These are phyloP conservation scores for Pelargonium nanum DNA, from an alignment of 345 rosid genomes.

Conservation along the genomic window DNA sequence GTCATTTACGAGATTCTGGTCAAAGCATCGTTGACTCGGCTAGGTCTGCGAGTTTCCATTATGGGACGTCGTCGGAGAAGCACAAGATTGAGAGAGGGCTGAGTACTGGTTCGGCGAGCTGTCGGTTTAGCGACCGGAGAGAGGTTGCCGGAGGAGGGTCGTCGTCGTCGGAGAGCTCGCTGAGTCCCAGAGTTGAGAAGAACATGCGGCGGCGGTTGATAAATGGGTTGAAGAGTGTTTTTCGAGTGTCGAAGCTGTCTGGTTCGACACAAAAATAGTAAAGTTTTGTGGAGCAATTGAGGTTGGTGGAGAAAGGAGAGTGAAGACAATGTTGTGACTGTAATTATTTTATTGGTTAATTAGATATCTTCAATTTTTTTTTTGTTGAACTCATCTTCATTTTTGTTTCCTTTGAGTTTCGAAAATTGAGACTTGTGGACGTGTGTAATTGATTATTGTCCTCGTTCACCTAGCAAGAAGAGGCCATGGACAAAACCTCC, in stretches of 20 bases:
- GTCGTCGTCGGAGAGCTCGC: conserved; percentile 24
- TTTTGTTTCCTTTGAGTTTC: too few relatives aligned
- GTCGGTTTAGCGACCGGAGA: conserved; percentile 2
- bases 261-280: too few relatives aligned
- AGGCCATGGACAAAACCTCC: too few relatives aligned
- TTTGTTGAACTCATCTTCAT: too few relatives aligned
- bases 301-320: too few relatives aligned
- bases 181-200: conserved; percentile 22
- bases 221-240: conserved; percentile 40
- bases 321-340: too few relatives aligned
- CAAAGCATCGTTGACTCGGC: conserved; percentile 15
- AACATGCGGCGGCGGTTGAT: conserved; percentile 41
- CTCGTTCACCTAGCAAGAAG: too few relatives aligned
- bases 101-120: conserved; percentile 24
- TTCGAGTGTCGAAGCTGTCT: conserved; percentile 39
- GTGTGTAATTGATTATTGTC: too few relatives aligned
- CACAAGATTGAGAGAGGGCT: conserved; percentile 35
- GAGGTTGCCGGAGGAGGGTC: neutral
- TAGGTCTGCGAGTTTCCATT: conserved; percentile 60
- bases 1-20: conserved; percentile 11
- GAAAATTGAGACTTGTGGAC: too few relatives aligned
- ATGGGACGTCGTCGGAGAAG: conserved; percentile 13
- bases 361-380: too few relatives aligned
- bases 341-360: too few relatives aligned
- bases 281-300: too few relatives aligned